A percentile compares a stretch with the other conserved stretches of the same genome.
These are phyloP conservation scores for Pontederia paniculata DNA, from an alignment of 176 grass and related monocot genomes.

Conservation along the genomic window DNA sequence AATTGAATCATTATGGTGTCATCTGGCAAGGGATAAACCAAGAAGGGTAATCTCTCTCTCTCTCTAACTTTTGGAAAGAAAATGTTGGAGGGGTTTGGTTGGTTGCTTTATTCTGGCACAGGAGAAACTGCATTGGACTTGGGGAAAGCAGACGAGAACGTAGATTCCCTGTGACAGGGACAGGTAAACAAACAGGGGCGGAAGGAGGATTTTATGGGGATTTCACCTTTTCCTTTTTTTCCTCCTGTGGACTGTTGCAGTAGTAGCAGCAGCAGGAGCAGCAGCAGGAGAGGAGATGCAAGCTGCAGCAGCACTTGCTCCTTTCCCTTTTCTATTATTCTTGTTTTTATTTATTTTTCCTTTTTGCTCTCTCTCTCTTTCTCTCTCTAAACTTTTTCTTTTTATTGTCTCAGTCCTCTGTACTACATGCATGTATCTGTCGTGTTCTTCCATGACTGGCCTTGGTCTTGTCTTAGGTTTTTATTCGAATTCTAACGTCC, in stretches of 20 bases:
- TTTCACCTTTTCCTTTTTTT: conserved; percentile 26
- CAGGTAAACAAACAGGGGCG: conserved; percentile 18
- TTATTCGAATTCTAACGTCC: conserved; percentile 3
- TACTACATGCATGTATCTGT: neutral
- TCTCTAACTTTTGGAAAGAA: conserved; percentile 18
- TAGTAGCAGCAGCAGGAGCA: neutral
- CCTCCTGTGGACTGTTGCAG: neutral
- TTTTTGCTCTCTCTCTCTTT: neutral
- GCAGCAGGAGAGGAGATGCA: no score
- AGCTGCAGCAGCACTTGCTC: no score
- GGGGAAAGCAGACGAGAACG: conserved; percentile 71
- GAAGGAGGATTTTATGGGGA: conserved; percentile 4
- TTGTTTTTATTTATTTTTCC: neutral
- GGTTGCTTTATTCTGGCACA: conserved; percentile 48
- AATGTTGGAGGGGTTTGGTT: conserved; percentile 23
- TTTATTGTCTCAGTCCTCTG: conserved; percentile 9
- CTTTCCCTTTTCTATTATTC: neutral
- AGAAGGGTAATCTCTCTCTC: neutral
- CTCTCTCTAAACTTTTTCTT: neutral
- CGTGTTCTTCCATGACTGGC: conserved; percentile 9
- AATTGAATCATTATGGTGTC: neutral
- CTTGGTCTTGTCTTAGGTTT: conserved; percentile 5
- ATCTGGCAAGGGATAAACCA: neutral
- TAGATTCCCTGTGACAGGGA: conserved; percentile 60
- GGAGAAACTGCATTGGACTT: conserved; percentile 60